Base-by-base conservation (phyloP, 2,329 filamentous ascomycete genomes). In the Ceratocystis cacaofunesta region DNA sequence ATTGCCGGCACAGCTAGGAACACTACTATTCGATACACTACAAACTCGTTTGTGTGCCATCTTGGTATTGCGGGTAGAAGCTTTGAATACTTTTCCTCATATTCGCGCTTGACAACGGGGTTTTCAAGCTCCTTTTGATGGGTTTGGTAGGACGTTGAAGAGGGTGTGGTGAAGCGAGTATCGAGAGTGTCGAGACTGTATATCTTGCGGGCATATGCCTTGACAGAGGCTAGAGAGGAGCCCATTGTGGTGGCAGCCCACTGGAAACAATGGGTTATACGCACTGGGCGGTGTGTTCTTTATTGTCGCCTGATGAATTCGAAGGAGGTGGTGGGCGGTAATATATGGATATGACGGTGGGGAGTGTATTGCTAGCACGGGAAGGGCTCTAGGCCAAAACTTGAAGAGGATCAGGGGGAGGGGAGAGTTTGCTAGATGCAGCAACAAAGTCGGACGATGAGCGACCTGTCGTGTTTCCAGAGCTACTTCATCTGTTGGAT, bases 11-110 rank as follows among this genome's bases (percentile, higher is more conserved):
- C 80, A 65, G 79, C 80, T 5, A 83, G 72, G 36, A 80, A 68
- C 70, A 96, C 83, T 69, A 89, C 76, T 22, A 87, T 61, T 70
- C 86, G 88, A 77, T 99, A 97, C 64, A 91, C 70, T 73, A 84
- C 87, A 77, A 94, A 97, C 76, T 99, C 94, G 2, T 82, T 81
- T 0, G 91, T 95, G 28, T 81, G 84, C 92, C 92, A 99, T 85
- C 83, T 87, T 55, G 92, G 82, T 44, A 85, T 83, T 68, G 82
- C 79, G 65, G 74, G 73, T 68, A 73, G 75, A 60, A 72, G 77
- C 74, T 78, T 78, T 64, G 72, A 57, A 69, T 73, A 67, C 72
- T 72, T 65, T 15, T 70, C 64, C 50, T 71, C 66, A 65, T 73
- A 69, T 65, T 73, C 66, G 63, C 74, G 69, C 67, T 73, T 73